Percentiles rank a stretch among this genome's conserved stretches.
These are phyloP conservation scores for Fusarium floridanum DNA, from an alignment of 2,329 filamentous ascomycete genomes.

Conservation along the genomic window DNA sequence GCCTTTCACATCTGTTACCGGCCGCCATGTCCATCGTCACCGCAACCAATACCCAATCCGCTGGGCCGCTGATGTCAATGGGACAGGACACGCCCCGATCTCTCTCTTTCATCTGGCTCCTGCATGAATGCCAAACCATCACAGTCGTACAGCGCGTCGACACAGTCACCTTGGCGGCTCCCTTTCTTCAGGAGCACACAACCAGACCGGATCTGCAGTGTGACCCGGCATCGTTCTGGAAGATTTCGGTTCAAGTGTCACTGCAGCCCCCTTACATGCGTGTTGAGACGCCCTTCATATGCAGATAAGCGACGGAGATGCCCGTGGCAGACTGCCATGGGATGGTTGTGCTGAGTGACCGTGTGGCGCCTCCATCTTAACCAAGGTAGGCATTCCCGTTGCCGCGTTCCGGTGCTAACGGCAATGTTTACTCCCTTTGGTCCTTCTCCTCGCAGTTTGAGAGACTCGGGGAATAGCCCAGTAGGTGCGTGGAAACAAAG, in stretches of 20 bases:
- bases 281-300: slow-evolving; percentile 28
- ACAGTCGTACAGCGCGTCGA: background rate
- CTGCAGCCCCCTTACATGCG: slow-evolving; percentile 25
- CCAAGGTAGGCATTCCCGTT: slow-evolving; percentile 8
- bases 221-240: slow-evolving; percentile 39
- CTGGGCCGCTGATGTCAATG: slow-evolving; percentile 14
- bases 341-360: slow-evolving; percentile 29
- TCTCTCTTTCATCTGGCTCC: slow-evolving; percentile 17
- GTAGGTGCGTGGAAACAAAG: background rate
- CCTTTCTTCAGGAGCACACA: slow-evolving; percentile 1
- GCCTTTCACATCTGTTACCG: slow-evolving; percentile 11
- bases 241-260: slow-evolving; percentile 36
- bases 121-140: slow-evolving; percentile 21
- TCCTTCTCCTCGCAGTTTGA: background rate
- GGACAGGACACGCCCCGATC: slow-evolving; percentile 13
- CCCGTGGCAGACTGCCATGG: slow-evolving; percentile 26
- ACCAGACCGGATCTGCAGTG: slow-evolving; percentile 21
- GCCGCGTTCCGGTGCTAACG: slow-evolving; percentile 19
- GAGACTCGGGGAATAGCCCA: background rate
- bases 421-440: slow-evolving; percentile 25
- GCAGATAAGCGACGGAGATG: slow-evolving; percentile 48
- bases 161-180: background rate
- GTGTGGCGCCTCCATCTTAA: slow-evolving; percentile 28
- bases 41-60: slow-evolving; percentile 12
- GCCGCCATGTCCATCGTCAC: slow-evolving; percentile 13